Conservation (phyloP, 345 rosid species). For the Eucalyptus erythrocorys region DNA sequence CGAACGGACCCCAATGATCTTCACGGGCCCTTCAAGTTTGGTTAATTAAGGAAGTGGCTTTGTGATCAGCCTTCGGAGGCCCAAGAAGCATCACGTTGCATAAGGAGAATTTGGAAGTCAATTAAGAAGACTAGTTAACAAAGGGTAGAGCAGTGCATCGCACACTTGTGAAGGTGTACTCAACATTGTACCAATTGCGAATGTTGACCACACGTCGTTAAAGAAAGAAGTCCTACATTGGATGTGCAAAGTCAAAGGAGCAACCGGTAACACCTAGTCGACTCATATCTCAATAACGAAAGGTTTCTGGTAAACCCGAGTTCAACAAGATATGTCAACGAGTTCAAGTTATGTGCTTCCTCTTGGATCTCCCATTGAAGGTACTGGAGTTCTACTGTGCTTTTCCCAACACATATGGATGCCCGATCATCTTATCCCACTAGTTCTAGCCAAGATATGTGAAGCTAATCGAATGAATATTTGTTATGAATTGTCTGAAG, state of each 20-base stretch:
- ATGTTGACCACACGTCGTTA: background rate
- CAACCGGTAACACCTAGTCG: background rate
- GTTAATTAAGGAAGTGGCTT: background rate
- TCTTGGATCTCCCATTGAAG: background rate
- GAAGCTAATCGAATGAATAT: background rate
- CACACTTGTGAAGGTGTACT: background rate
- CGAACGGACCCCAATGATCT: background rate
- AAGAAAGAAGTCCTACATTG: background rate
- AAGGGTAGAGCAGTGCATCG: background rate
- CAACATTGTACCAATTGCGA: background rate
- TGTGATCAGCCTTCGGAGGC: background rate
- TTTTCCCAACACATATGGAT: background rate
- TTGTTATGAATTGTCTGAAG: background rate
- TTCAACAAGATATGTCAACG: too few relatives aligned
- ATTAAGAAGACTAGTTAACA: background rate
- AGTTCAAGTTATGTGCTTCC: background rate
- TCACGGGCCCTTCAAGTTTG: background rate
- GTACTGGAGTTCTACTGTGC: background rate
- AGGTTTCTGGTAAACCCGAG: fast-evolving
- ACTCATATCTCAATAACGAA: background rate
- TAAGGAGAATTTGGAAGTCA: background rate
- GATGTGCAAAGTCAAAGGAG: background rate
- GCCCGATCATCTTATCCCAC: background rate
- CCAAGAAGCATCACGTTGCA: background rate
- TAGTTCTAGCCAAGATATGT: background rate